Conservation (phyloP, 495 filamentous ascomycete species). For the Filosporella fistucella region DNA sequence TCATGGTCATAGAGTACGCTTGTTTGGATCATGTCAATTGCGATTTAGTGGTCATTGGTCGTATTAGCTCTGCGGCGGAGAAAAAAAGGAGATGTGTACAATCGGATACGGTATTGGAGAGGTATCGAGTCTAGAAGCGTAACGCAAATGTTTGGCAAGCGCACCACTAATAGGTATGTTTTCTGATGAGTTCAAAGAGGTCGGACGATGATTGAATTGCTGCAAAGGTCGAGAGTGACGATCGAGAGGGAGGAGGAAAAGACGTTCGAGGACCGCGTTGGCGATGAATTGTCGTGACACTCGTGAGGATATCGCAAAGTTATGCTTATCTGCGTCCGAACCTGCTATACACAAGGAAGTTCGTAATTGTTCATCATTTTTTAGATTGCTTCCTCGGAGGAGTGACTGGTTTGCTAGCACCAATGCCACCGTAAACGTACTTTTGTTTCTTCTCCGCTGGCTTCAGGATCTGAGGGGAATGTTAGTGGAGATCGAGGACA, state of each 20-base stretch:
- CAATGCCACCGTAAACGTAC: conserved; percentile 92
- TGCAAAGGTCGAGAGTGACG: conserved; percentile 11
- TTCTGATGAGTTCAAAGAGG: conserved; percentile 12
- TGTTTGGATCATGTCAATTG: conserved; percentile 9
- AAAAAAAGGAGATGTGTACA: conserved; percentile 18
- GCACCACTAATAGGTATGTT: conserved; percentile 22
- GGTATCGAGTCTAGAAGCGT: conserved; percentile 5
- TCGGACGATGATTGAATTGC: conserved; percentile 12
- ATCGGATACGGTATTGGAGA: conserved; percentile 9
- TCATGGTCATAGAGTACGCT: conserved; percentile 10
- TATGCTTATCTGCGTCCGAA: conserved; percentile 83
- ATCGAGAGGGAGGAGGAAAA: conserved; percentile 6
- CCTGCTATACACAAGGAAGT: conserved; percentile 82
- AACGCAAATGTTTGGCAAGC: conserved; percentile 7
- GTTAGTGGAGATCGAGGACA: conserved; percentile 18
- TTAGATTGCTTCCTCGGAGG: conserved; percentile 88
- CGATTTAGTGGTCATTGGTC: conserved; percentile 15
- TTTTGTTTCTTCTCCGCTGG: conserved; percentile 99
- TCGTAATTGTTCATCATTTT: conserved; percentile 74
- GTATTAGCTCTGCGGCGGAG: conserved; percentile 14
- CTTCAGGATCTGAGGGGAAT: conserved; percentile 77
- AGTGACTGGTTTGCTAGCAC: conserved; percentile 80
- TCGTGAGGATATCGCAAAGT: conserved; percentile 22
- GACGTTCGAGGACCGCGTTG: conserved; percentile 13
- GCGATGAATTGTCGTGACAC: conserved; percentile 20